Evolutionary conservation across 768 basidiomycete genomes (phyloP), one percentile per base, ranked within the genome.

Genomic region (Lanmaoa pseudosensibilis): DNA sequence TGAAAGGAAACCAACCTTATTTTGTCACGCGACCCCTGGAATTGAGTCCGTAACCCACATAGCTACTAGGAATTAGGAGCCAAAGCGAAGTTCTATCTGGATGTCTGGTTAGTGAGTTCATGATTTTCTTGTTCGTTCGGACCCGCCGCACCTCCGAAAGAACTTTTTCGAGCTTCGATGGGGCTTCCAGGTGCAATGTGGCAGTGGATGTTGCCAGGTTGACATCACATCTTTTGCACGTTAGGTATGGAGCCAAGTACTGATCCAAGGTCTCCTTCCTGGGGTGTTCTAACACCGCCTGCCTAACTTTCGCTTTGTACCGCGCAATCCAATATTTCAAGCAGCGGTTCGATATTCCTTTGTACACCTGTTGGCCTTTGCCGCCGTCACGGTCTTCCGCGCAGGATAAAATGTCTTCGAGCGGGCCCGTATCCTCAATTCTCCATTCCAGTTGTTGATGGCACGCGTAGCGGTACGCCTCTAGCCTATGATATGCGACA

Each of bases 61-160:
- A 5, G 21, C 12, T 19, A 13, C 15, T 27, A 38, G 12, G 21
- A 23, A n/a, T 33, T 5, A 48, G 18, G 39, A 13, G 13, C 16
- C 18, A 38, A 57, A 55, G 30, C 34, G 36, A 32, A 55, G 55
- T 38, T 55, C 10, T 19, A 51, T 21, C 49, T 51, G n/a, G 6
- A 9, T 11, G 4, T 8, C 32, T 9, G 4, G 7, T 55, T n/a
- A 37, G 46, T 39, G 16, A n/a, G 13, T n/a, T 32, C 38, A 2
- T 32, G 5, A 18, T 11, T 33, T 12, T 37, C 13, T 12, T 13
- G 5, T 18, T 3, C 12, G 10, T 37, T n/a, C 6, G 10, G 8
- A 34, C 34, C 19, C 9, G 23, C 7, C 23, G 27, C 23, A 55
- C 54, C 49, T 51, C 11, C 5, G 49, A 30, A 19, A 41, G 33